Evolutionary conservation across 352 stramenopile genomes (phyloP), one percentile per base, ranked within the genome.

Genomic region (Phytophthora fragariae): DNA sequence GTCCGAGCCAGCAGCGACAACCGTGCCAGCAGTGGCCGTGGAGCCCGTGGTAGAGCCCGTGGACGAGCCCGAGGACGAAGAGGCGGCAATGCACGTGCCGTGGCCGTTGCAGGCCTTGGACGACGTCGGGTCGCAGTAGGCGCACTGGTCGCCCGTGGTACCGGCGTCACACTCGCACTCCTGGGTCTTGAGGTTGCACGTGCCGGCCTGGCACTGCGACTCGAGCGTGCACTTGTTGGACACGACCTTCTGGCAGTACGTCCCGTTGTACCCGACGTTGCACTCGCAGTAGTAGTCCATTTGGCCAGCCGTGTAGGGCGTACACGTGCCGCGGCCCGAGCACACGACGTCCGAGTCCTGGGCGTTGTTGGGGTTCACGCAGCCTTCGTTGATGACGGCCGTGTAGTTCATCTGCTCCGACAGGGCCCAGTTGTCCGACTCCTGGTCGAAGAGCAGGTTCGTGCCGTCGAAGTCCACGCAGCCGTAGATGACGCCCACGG

Each of bases 261-360:
- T 91, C 64, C 88, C 88, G 62, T 81, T 88, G 83, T 92, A 94
- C 31, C 88, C 88, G 12, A 93, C 77, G 74, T 93, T 92, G 72
- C 85, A 94, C 46, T 73, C 61, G 70, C 88, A 94, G 56, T 68
- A 46, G 76, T 92, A 94, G 37, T 87, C 60, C 77, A 92, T 86
- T 7, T 75, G 76, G 29, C 71, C 71, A 1, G 71, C 73, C 31
- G 70, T 72, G 9, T 71, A 76, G 3, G 88, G 88, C 3, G 72
- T 41, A 66, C 88, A 94, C 59, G 88, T 94, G 44, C 88, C 88
- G 54, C 83, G 85, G 52, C 83, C 82, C n/a, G 85, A 92, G 75
- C 88, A 94, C 57, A 93, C 84, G n/a, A 93, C 82, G 33, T 85
- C 77, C 61, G 85, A 86, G 61, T 82, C 73, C 2, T 65, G 75